Base-by-base conservation (phyloP, 1,284 basidiomycete genomes). In the Ustilago esculenta region DNA sequence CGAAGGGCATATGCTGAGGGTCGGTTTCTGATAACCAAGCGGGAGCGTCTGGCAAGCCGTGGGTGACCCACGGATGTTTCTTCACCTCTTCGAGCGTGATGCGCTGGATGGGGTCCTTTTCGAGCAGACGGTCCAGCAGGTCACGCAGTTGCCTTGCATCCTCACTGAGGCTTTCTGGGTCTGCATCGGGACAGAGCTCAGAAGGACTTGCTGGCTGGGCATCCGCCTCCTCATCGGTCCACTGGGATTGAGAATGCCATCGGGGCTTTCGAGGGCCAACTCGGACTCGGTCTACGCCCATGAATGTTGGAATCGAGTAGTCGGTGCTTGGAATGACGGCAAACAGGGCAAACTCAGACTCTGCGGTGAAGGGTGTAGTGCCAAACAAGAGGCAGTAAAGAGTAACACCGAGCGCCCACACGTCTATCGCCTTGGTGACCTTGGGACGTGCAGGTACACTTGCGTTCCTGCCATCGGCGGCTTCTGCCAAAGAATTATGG, bases 351-450 rank as follows among this genome's bases (percentile, higher is more conserved):
- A 88, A 96, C 83, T 94, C 92, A 70, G 87, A 85, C 17, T 81
- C 79, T 58, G 87, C 84, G 37, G 86, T 83, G 84, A 89, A 93
- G 1, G 92, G 92, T 7, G 89, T 86, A 50, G 84, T 85, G 21
- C 93, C 96, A 74, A 97, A 98, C 2, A 98, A 86, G 39, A 98
- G 87, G 78, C 94, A 96, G 84, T 94, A 98, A 12, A 98, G 85
- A 1, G 96, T 98, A 30, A 98, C 91, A n/a, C 96, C 96, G 8
- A 99, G 87, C 0, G 96, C 94, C 95, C 95, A 99, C n/a, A 98
- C 88, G 78, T 99, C 96, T 80, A 98, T 96, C 5, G 93, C 90
- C 81, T 95, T 94, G 32, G 94, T 95, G 67, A 98, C 47, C 35
- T 56, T 63, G 33, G 63, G 63, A n/a, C 63, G 50, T n/a, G 42